Evolutionary conservation across 2,329 filamentous ascomycete species (phyloP).

Genomic region (Aspergillus candidus): DNA sequence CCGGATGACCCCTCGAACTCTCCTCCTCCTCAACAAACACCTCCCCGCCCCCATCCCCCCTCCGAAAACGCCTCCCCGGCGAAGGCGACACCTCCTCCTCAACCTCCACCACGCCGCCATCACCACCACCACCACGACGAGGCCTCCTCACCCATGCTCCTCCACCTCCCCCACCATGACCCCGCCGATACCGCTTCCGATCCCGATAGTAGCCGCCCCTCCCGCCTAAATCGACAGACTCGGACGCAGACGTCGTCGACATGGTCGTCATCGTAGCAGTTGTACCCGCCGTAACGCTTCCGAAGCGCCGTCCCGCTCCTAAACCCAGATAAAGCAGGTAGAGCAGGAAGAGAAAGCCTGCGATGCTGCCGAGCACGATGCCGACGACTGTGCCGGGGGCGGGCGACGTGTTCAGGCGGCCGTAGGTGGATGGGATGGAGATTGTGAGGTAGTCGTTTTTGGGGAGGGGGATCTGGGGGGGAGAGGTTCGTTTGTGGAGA

Average conservation of each 20-base stretch:
- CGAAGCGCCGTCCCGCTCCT: slow-evolving; percentile 37
- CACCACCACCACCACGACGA: slow-evolving; percentile 6
- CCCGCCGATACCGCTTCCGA: slow-evolving; percentile 20
- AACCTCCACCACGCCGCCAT: slow-evolving; percentile 18
- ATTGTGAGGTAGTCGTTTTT: slow-evolving; percentile 27
- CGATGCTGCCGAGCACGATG: slow-evolving; percentile 47
- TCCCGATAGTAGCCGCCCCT: slow-evolving; percentile 29
- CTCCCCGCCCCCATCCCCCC: slow-evolving; percentile 16
- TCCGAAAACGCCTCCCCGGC: slow-evolving; percentile 6
- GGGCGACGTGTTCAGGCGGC: slow-evolving; percentile 47
- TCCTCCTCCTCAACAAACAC: slow-evolving; percentile 28
- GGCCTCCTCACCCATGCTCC: slow-evolving; percentile 6
- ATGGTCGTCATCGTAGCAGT: slow-evolving; percentile 24
- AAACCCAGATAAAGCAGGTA: slow-evolving; percentile 49
- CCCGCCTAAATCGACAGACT: slow-evolving; percentile 11
- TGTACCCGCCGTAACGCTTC: slow-evolving; percentile 15
- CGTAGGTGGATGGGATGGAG: slow-evolving; percentile 58
- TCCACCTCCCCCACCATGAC: slow-evolving; percentile 12
- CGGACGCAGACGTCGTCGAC: slow-evolving; percentile 19
- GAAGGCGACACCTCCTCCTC: slow-evolving; percentile 18
- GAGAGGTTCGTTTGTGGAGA: not conserved
- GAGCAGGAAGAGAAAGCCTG: slow-evolving; percentile 49
- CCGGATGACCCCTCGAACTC: slow-evolving; percentile 15
- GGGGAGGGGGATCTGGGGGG: slow-evolving; percentile 4
- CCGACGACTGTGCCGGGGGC: slow-evolving; percentile 54